Evolutionary conservation across 352 stramenopile genomes (phyloP), one percentile per base, ranked within the genome.

Genomic region (Phytophthora boehmeriae): DNA sequence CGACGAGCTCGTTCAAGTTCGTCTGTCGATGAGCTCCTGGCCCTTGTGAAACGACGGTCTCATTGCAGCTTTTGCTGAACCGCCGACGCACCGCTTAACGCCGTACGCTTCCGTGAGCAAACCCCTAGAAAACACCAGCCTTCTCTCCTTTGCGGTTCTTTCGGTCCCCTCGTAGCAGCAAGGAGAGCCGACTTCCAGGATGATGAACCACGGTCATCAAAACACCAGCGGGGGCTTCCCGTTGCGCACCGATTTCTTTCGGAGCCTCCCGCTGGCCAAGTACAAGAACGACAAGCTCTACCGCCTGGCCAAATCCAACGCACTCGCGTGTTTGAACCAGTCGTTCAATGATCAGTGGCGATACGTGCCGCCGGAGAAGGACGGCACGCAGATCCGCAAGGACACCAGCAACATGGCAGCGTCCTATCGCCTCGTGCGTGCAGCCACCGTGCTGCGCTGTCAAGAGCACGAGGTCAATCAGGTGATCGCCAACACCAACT

Each of bases 301-400:
- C 45, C 43, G 51, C 13, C 48, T 71, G n/a, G 84, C 82, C 36
- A 83, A 83, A 57, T 35, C 70, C 1, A 89, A 88, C 45, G 82
- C 83, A 2, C 59, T 69, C n/a, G 63, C 72, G 45, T 86, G 81
- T 38, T 60, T 91, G 32, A 82, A 77, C 32, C 79, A 89, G 66
- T 84, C 78, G 36, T 91, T 88, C 71, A 91, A 92, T 55, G 82
- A 90, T 39, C 82, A 92, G 46, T 93, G 84, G 84, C 72, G 83
- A 54, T 90, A 89, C 59, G 79, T 93, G 17, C 84, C 84, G 27
- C 83, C 80, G 5, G 84, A 91, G 66, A 91, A 90, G 45, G 82
- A 93, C 47, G 84, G 84, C 43, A 86, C 80, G 38, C 82, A 92
- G 72, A 81, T 91, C 45, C 79, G 84, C 53, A 93, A 93, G 63